These are phyloP conservation scores for Grosmannia huntii DNA, from an alignment of 2,329 filamentous ascomycete genomes.

Conservation along the genomic window DNA sequence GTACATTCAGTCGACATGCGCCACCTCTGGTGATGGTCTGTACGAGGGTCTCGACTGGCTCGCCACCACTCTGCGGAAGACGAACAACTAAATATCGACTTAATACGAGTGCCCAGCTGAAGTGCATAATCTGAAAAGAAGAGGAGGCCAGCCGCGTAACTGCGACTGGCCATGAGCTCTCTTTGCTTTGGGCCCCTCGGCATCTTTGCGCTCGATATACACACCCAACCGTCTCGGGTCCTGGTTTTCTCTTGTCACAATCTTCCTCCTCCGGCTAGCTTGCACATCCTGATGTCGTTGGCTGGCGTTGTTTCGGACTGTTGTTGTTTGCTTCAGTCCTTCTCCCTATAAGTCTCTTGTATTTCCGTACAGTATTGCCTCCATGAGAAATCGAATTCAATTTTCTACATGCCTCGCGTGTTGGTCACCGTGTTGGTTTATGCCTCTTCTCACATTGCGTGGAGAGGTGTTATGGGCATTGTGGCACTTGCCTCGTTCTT, in stretches of 20 bases:
- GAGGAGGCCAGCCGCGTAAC: background rate
- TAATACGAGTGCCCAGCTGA: background rate
- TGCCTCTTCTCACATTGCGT: background rate
- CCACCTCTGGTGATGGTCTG: constrained; percentile 96
- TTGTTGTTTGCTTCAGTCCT: background rate
- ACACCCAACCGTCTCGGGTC: background rate
- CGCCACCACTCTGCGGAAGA: constrained; percentile 70
- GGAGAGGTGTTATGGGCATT: background rate
- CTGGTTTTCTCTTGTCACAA: background rate
- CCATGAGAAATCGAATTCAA: constrained; percentile 8
- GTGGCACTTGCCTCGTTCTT: too few relatives aligned
- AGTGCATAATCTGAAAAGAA: constrained; percentile 21
- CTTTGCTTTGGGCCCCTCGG: background rate
- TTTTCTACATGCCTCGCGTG: background rate
- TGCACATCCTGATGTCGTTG: background rate
- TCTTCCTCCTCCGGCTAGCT: background rate
- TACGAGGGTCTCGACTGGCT: constrained; percentile 98
- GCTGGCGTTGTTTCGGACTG: constrained; percentile 1
- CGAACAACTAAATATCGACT: constrained; percentile 29
- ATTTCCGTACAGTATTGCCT: constrained; percentile 7
- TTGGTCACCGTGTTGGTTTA: background rate
- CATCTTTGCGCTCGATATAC: background rate
- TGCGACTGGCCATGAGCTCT: background rate
- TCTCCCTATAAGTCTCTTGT: constrained; percentile 6
- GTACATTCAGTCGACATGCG: constrained; percentile 99